phyloP scores from a whole-genome alignment of 805 yeast genomes.

The Hanseniaspora jakobsenii region DNA sequence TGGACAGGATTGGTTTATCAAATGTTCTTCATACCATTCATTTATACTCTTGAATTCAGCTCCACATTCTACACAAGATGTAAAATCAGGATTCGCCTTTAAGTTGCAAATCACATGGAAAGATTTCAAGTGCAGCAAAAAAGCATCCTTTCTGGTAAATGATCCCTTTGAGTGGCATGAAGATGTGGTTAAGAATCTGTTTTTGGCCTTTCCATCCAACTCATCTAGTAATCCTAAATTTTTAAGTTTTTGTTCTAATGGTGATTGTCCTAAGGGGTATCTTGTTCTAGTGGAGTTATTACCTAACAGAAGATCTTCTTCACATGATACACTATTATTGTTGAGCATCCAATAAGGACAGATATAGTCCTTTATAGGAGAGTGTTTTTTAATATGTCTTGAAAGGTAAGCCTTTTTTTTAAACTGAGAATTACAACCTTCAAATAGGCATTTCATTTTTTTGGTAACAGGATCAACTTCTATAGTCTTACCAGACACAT shows the following conservation, averaged over 20 bases:
- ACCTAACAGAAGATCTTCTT: neutral
- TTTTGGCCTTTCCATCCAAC: constrained; percentile 1
- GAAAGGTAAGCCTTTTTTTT: constrained; percentile 59
- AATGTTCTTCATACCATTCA: constrained; percentile 55
- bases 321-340: too few relatives aligned
- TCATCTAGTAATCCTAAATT: neutral
- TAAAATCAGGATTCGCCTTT: constrained; percentile 58
- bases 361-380: constrained; percentile 57
- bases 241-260: constrained; percentile 15
- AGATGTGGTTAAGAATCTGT: constrained; percentile 25
- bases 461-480: constrained; percentile 12
- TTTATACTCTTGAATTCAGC: constrained; percentile 45
- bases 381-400: constrained; percentile 73
- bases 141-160: constrained; percentile 68
- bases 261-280: constrained; percentile 11
- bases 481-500: constrained; percentile 9
- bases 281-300: neutral
- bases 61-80: constrained; percentile 61
- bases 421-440: constrained; percentile 55
- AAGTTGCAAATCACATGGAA: constrained; percentile 45
- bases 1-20: constrained; percentile 46
- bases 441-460: constrained; percentile 9
- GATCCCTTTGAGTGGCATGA: constrained; percentile 52
- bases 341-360: constrained; percentile 68
- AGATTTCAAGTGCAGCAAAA: constrained; percentile 64